A percentile compares a stretch with the other conserved stretches of the same genome.
Evolutionary conservation across 2,329 filamentous ascomycete genomes (phyloP).

Genomic region (Microsporum ferrugineum): DNA sequence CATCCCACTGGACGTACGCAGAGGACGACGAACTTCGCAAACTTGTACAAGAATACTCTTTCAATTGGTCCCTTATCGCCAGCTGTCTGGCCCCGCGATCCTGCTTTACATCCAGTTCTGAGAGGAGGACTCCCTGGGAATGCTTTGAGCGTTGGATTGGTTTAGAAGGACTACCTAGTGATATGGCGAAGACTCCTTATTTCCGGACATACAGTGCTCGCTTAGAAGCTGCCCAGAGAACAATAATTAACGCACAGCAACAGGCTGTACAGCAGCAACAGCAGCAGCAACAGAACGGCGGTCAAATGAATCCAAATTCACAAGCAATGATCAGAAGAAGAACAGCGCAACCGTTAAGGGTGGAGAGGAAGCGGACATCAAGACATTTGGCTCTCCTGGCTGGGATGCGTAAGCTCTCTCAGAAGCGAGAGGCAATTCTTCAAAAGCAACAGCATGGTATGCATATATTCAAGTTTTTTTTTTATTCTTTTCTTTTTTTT

Average conservation of each 20-base stretch:
- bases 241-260: constrained; percentile 47
- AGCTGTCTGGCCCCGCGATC: constrained; percentile 65
- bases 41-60: constrained; percentile 82
- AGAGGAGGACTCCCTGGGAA: constrained; percentile 91
- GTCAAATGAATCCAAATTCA: constrained; percentile 40
- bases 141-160: constrained; percentile 96
- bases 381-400: constrained; percentile 83
- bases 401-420: constrained; percentile 87
- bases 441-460: constrained; percentile 77
- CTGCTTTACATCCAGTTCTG: constrained; percentile 68
- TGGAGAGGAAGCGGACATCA: constrained; percentile 75
- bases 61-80: constrained; percentile 95
- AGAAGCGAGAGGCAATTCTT: constrained; percentile 74
- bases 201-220: constrained; percentile 64
- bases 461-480: constrained; percentile 11
- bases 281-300: constrained; percentile 35
- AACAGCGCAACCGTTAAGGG: constrained; percentile 64
- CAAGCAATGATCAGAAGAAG: constrained; percentile 52
- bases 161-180: constrained; percentile 76
- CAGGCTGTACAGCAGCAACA: constrained; percentile 37
- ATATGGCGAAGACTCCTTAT: constrained; percentile 92
- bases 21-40: constrained; percentile 84
- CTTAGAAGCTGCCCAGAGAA: constrained; percentile 51
- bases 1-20: constrained; percentile 80
- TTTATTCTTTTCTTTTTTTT: background rate